Evolutionary conservation across 192 early-diverging fungal species (phyloP).

Genomic region (Chytriomyces sp.): DNA sequence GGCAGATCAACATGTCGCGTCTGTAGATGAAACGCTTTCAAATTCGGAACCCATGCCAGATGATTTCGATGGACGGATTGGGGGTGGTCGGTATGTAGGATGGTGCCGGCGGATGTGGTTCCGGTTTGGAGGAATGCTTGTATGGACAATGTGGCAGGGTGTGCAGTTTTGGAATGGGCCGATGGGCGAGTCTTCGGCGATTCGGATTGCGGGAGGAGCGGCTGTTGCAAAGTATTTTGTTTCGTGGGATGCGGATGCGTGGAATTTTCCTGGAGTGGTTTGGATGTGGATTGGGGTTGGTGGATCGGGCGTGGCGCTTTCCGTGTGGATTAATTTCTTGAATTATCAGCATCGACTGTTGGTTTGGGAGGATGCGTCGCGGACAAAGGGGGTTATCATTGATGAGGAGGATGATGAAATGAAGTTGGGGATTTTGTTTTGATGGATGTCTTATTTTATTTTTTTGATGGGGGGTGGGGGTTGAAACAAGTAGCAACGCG

Average conservation of each 20-base stretch:
- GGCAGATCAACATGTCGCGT: neutral
- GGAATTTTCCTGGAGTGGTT: neutral
- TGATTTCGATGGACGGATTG: constrained; percentile 33
- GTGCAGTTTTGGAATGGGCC: neutral
- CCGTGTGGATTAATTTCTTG: constrained; percentile 28
- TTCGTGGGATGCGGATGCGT: neutral
- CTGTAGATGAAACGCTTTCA: constrained; percentile 4
- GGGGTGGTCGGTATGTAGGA: constrained; percentile 22
- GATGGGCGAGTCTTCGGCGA: neutral
- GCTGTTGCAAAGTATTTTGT: constrained; percentile 4
- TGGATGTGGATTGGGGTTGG: constrained; percentile 24
- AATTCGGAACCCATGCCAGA: constrained; percentile 1
- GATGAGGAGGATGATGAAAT: constrained; percentile 35
- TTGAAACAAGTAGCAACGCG: too few relatives aligned
- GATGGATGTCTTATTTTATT: neutral
- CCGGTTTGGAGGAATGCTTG: constrained; percentile 16
- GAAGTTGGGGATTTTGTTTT: constrained; percentile 29
- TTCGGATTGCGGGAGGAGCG: neutral
- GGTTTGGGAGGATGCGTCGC: constrained; percentile 6
- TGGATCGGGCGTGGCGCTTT: constrained; percentile 6
- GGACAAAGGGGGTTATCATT: constrained; percentile 11
- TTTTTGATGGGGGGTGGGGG: too few relatives aligned
- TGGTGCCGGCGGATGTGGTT: constrained; percentile 29
- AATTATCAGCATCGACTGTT: constrained; percentile 36
- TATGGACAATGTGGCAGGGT: constrained; percentile 3